Evolutionary conservation across 139 green algal species (phyloP), one percentile per base, ranked within the genome.

Genomic region (Chlorella sp.): DNA sequence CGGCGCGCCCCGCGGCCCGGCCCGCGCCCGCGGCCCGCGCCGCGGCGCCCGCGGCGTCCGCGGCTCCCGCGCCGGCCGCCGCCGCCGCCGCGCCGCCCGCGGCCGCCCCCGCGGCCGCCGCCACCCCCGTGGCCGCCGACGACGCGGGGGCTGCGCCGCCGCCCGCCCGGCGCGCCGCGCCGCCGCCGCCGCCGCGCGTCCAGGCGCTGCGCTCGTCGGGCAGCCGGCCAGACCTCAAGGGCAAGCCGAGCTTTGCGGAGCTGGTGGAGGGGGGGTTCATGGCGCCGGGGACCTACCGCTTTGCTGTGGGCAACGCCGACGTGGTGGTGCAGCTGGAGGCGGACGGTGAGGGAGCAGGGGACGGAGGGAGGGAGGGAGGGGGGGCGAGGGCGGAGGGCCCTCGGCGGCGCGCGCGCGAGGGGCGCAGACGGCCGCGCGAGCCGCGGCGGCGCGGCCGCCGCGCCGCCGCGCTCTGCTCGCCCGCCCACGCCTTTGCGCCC

Each of bases 211-310:
- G 67, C 51, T 60, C 77, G 25, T 40, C 61, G 21, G 66, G 19
- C 60, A 45, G 68, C 41, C 40, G 83, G n/a, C 33, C 72, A 0
- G 73, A 84, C 19, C 64, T 74, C 7, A 84, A 84, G 65, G 81
- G 82, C n/a, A 67, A 67, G 56, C 78, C 84, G 48, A 80, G 73
- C 35, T 89, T 89, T 79, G 56, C 70, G 2, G 84, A 89, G 45
- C 65, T 89, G 35, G 74, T 89, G 15, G 60, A 79, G 60, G 73
- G 56, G 8, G 78, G 84, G 1, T 80, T 79, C 29, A 88, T 89
- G 67, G 55, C 64, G n/a, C 77, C 84, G 27, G 84, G 84, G 0
- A 38, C 46, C 0, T 79, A 89, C 59, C 67, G 76, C 60, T 89
- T 89, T 71, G 78, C 61, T 5, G 82, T 88, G 29, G 84, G 84